Evolutionary conservation across 1,284 basidiomycete species (phyloP).

Genomic region (Pseudozyma sp.): DNA sequence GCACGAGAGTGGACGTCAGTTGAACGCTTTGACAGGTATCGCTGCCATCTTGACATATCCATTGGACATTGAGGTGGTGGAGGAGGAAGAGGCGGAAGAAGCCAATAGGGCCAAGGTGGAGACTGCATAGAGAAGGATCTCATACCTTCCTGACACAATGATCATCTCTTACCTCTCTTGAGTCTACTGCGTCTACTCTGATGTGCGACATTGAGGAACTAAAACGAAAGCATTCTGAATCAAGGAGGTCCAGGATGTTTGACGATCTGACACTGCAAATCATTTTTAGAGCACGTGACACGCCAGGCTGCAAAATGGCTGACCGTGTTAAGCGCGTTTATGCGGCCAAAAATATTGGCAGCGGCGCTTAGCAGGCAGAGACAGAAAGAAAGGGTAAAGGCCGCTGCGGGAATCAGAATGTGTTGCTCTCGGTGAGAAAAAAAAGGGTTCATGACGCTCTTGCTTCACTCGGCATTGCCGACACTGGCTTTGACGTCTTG

Average conservation of each 20-base stretch:
- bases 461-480: neutral
- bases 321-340: conserved; percentile 27
- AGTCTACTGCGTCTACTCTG: neutral
- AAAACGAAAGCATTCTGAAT: no score
- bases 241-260: no score
- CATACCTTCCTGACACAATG: no score
- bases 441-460: conserved; percentile 4
- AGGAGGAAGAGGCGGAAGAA: conserved; percentile 72
- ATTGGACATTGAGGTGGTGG: conserved; percentile 83
- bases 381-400: neutral
- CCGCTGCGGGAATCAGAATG: neutral
- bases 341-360: neutral
- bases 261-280: no score
- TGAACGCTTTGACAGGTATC: conserved; percentile 93
- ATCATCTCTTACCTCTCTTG: no score
- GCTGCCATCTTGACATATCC: conserved; percentile 97
- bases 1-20: conserved; percentile 90
- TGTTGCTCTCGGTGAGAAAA: conserved; percentile 22
- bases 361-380: conserved; percentile 6
- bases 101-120: conserved; percentile 23
- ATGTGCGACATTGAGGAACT: no score
- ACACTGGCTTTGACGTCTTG: no score
- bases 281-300: conserved; percentile 16
- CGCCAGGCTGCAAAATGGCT: neutral
- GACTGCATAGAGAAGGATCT: conserved; percentile 10